These are phyloP conservation scores for Euphorbia schlechtendalii DNA, from an alignment of 441 rosid genomes.

Conservation along the genomic window DNA sequence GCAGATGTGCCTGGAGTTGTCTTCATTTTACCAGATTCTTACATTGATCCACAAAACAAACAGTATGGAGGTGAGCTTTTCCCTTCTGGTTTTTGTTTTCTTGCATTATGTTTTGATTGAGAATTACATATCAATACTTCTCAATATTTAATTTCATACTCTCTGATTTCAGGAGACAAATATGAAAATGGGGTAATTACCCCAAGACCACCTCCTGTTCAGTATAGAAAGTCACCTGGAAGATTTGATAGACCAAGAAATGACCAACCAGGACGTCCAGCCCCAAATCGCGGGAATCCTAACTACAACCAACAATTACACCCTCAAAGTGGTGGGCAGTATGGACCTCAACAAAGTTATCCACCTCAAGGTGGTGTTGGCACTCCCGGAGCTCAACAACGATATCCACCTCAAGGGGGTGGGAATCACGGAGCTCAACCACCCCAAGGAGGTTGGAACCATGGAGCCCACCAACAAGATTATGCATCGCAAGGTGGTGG, in stretches of 20 bases:
- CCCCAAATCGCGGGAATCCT: conserved; percentile 30
- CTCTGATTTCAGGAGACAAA: conserved; percentile 56
- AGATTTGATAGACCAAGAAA: conserved; percentile 38
- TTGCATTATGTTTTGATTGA: not conserved
- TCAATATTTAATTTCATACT: not conserved
- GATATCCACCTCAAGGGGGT: too few species aligned
- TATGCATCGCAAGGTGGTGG: too few species aligned
- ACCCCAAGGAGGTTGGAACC: too few species aligned
- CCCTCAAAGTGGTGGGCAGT: conserved; percentile 9
- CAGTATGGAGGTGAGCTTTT: conserved; percentile 75
- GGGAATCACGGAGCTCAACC: too few species aligned
- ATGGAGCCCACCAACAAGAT: too few species aligned
- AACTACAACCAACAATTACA: conserved; percentile 6
- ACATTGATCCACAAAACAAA: conserved; percentile 78
- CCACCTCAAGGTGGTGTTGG: too few species aligned
- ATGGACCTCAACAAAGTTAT: too few species aligned
- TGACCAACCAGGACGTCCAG: conserved; percentile 32
- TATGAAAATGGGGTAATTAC: conserved; percentile 76
- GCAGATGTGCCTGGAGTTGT: conserved; percentile 79
- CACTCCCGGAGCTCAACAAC: too few species aligned
- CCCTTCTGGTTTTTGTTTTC: not conserved
- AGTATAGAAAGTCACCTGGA: conserved; percentile 23
- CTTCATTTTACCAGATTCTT: conserved; percentile 83
- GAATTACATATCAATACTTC: not conserved
- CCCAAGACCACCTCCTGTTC: conserved; percentile 74